A percentile compares a stretch with the other conserved stretches of the same genome.
phyloP scores from a whole-genome alignment of 1,284 basidiomycete species.

The Ceratobasidium sp. region DNA sequence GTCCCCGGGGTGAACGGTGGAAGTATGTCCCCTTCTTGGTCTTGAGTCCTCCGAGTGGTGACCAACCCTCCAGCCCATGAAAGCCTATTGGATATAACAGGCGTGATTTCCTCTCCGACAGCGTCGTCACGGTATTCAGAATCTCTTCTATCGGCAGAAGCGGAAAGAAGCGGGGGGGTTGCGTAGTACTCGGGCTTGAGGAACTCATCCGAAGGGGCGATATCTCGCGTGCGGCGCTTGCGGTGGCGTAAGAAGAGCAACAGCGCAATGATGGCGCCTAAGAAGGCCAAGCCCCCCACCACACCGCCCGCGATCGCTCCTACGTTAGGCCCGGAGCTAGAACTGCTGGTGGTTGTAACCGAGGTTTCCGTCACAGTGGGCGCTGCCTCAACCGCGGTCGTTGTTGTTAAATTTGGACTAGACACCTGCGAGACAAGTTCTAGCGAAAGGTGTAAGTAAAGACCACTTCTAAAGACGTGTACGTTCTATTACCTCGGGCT shows the following conservation, averaged over 20 bases:
- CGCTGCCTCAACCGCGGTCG: not conserved
- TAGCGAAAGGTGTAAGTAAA: not conserved
- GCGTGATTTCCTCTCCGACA: slow-evolving; percentile 1
- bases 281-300: slow-evolving; percentile 9
- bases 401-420: not conserved
- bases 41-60: slow-evolving; percentile 17
- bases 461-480: too few species aligned
- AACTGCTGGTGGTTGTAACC: not conserved
- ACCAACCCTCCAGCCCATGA: slow-evolving; percentile 32
- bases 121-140: slow-evolving; percentile 33
- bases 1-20: slow-evolving; percentile 35
- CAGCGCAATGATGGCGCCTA: slow-evolving; percentile 21
- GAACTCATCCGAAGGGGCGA: slow-evolving; percentile 33
- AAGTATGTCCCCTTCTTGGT: slow-evolving; percentile 25
- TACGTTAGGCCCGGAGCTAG: slow-evolving; percentile 21
- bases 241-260: slow-evolving; percentile 18
- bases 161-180: slow-evolving; percentile 17
- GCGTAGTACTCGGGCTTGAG: slow-evolving; percentile 42
- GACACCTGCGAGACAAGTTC: not conserved
- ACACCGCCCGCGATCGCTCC: slow-evolving; percentile 23
- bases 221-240: slow-evolving; percentile 25
- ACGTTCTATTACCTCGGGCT: not conserved
- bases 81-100: not conserved
- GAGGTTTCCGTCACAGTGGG: not conserved
- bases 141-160: not conserved